Evolutionary conservation across 345 rosid genomes (phyloP).

Genomic region (Acer negundo): DNA sequence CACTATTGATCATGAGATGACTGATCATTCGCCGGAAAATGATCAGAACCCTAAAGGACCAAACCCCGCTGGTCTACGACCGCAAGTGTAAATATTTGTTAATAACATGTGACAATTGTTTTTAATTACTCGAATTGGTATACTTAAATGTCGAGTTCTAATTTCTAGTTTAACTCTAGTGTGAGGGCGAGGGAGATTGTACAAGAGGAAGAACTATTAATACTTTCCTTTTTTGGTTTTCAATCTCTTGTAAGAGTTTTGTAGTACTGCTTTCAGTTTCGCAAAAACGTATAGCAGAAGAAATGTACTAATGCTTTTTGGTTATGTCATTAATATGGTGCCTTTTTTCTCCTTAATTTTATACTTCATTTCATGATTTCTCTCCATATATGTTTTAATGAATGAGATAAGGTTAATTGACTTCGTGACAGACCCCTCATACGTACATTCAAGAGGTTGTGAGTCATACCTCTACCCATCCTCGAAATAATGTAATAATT

Average conservation of each 20-base stretch:
- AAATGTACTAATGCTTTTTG: neutral
- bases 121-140: neutral
- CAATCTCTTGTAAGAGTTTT: conserved; percentile 2
- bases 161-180: neutral
- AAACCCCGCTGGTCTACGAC: conserved; percentile 7
- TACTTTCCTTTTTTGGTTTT: neutral
- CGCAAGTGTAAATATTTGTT: conserved; percentile 35
- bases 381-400: too few relatives aligned
- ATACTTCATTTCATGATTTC: too few relatives aligned
- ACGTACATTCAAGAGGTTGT: too few relatives aligned
- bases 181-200: neutral
- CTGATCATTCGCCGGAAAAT: conserved; percentile 35
- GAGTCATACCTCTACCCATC: too few relatives aligned
- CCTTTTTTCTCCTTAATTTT: too few relatives aligned
- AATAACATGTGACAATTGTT: neutral
- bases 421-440: too few relatives aligned
- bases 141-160: neutral
- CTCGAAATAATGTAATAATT: too few relatives aligned
- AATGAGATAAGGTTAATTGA: too few relatives aligned
- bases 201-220: neutral
- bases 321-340: too few relatives aligned
- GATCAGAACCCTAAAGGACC: conserved; percentile 16
- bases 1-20: conserved; percentile 27
- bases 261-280: neutral
- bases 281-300: neutral